phyloP scores from a whole-genome alignment of 2,329 filamentous ascomycete species.

The Drechmeria coniospora region DNA sequence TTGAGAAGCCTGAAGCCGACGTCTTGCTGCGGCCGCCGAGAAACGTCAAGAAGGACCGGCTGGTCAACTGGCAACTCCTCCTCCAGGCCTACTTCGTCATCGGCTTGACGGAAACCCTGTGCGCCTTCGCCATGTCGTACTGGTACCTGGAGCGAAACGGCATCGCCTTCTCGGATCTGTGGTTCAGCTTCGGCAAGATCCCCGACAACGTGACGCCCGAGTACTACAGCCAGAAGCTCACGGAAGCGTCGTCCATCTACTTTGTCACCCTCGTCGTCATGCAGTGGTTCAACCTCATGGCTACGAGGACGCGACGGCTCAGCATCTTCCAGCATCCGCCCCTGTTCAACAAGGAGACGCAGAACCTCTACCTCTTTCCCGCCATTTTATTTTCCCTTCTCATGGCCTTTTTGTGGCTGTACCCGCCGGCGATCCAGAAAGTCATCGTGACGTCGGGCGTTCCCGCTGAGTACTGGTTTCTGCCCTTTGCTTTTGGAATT shows the following conservation, averaged over 20 bases:
- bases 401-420: constrained; percentile 56
- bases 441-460: constrained; percentile 46
- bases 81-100: constrained; percentile 58
- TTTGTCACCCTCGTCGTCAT: constrained; percentile 71
- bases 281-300: constrained; percentile 66
- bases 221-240: constrained; percentile 38
- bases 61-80: constrained; percentile 60
- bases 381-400: constrained; percentile 53
- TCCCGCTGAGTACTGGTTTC: constrained; percentile 60
- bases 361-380: constrained; percentile 55
- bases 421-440: constrained; percentile 48
- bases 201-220: constrained; percentile 35
- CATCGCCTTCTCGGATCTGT: constrained; percentile 47
- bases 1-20: constrained; percentile 63
- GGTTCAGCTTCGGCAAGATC: constrained; percentile 49
- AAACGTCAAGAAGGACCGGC: constrained; percentile 50
- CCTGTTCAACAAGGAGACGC: constrained; percentile 44
- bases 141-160: constrained; percentile 50
- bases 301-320: constrained; percentile 48
- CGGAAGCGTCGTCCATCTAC: constrained; percentile 57
- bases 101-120: constrained; percentile 45
- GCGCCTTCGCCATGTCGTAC: constrained; percentile 49
- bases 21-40: constrained; percentile 55
- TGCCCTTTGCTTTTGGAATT: constrained; percentile 55
- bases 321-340: constrained; percentile 61